phyloP scores from a whole-genome alignment of 768 basidiomycete genomes.

The Lactarius hatsudake region DNA sequence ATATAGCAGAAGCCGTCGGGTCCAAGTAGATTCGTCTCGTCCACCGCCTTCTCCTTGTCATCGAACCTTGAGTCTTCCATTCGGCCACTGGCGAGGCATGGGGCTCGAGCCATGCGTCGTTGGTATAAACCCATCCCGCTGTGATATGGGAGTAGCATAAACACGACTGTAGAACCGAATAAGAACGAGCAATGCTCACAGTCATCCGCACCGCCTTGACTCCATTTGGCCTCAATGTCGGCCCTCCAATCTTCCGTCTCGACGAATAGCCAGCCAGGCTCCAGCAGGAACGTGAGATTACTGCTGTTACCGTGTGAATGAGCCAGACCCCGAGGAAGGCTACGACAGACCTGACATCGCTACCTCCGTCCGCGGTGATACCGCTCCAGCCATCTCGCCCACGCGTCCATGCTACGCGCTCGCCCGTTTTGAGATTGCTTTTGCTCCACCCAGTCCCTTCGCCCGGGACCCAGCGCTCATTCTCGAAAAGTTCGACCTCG shows the following conservation, averaged over 20 bases:
- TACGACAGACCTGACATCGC: slow-evolving; percentile 60
- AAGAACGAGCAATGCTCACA: slow-evolving; percentile 29
- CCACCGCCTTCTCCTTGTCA: slow-evolving; percentile 72
- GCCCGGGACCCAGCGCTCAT: slow-evolving; percentile 54
- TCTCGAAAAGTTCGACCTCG: slow-evolving; percentile 78
- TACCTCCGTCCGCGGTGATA: slow-evolving; percentile 42
- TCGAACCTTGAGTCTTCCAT: slow-evolving; percentile 42
- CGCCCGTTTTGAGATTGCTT: slow-evolving; percentile 38
- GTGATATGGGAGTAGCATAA: slow-evolving; percentile 5
- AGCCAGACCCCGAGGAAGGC: slow-evolving; percentile 8
- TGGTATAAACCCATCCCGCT: slow-evolving; percentile 84
- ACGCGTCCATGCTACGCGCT: slow-evolving; percentile 67
- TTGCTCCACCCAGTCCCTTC: slow-evolving; percentile 40
- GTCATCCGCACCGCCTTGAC: slow-evolving; percentile 38
- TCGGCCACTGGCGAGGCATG: slow-evolving; percentile 39
- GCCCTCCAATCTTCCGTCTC: slow-evolving; percentile 76
- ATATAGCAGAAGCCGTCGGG: neutral
- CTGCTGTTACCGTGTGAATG: slow-evolving; percentile 47
- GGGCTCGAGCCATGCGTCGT: slow-evolving; percentile 68
- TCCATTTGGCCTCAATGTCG: slow-evolving; percentile 61
- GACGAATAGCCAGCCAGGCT: slow-evolving; percentile 70
- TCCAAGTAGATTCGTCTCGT: slow-evolving; percentile 57
- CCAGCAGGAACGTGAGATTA: slow-evolving; percentile 77
- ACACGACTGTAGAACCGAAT: slow-evolving; percentile 19
- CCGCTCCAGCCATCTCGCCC: slow-evolving; percentile 71